These are phyloP conservation scores for Barnettozyma hawaiiensis DNA, from an alignment of 1,139 yeast species.

Conservation along the genomic window DNA sequence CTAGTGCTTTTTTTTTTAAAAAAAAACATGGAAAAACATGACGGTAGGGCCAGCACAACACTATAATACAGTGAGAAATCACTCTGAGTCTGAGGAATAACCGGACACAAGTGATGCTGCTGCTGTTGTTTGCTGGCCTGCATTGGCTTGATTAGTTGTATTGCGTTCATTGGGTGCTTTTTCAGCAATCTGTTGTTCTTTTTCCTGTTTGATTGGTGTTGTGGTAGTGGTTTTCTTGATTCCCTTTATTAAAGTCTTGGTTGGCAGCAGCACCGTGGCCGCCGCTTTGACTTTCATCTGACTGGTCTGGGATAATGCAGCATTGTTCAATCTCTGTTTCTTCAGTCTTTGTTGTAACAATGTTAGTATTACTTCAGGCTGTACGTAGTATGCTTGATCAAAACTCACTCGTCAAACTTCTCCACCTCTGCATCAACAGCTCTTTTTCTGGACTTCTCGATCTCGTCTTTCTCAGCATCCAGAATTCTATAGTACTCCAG, in stretches of 20 bases:
- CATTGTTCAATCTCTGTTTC: slow-evolving; percentile 1
- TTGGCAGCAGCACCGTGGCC: background rate
- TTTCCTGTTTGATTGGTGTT: background rate
- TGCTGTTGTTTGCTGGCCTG: background rate
- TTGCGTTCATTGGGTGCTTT: background rate
- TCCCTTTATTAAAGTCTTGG: slow-evolving; percentile 3
- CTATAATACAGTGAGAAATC: slow-evolving; percentile 10
- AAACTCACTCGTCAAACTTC: slow-evolving; percentile 20
- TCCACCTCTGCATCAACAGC: slow-evolving; percentile 18
- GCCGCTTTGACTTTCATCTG: background rate
- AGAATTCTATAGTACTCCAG: slow-evolving; percentile 16
- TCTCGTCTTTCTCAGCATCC: slow-evolving; percentile 8
- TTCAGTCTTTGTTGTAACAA: slow-evolving; percentile 3
- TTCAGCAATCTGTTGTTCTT: background rate
- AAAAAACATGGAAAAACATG: no score
- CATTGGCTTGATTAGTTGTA: no score
- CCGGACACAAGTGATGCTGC: slow-evolving; percentile 3
- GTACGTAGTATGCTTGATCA: background rate
- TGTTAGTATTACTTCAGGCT: slow-evolving; percentile 2
- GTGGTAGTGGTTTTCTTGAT: slow-evolving; percentile 1
- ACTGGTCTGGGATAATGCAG: background rate
- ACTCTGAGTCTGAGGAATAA: slow-evolving; percentile 14
- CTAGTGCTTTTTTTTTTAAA: background rate
- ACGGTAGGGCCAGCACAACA: background rate
- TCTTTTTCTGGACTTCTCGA: slow-evolving; percentile 14